Base-by-base conservation (phyloP, 805 yeast species). In the Ogataea populi-albae region DNA sequence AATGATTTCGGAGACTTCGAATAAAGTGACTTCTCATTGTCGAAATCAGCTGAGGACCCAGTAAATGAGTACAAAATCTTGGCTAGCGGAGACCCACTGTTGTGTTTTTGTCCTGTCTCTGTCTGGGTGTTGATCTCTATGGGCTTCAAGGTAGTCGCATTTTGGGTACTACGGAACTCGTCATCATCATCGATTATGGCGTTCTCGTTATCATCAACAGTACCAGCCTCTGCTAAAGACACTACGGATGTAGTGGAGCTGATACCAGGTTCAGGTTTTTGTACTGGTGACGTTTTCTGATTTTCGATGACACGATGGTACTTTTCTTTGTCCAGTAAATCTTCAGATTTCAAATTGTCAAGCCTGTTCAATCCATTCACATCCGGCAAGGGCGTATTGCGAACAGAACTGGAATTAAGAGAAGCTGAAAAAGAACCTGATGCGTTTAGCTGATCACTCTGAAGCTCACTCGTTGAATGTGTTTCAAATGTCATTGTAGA, bases 41-140 rank as follows among this genome's bases (percentile, higher is more conserved):
- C 68, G 30, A 56, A 55, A 37, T 62, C 66, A 1, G 57, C 54
- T 8, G 56, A 46, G 7, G 57, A 44, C 2, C 64, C 66, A 4
- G 55, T 52, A 37, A 61, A 61, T 5, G 67, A 58, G 34, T 45
- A 55, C 12, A 52, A 40, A 39, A 44, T 55, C 12, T 37, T 40
- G 14, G 47, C 23, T 28, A 39, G 26, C 23, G 51, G 45, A 2
- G 46, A 38, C n/a, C 21, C 26, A 4, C 47, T 37, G 2, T 31
- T 32, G 8, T 11, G 15, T 14, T 27, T 27, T n/a, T 17, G 30
- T 17, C 16, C 20, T 23, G 12, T 29, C 31, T 15, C 28, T 27
- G 14, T 30, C 18, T 36, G 32, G 6, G 14, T 18, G n/a, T 18
- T 35, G 27, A 53, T 51, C 21, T 51, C 48, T 16, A 54, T 51